Evolutionary conservation across 2,329 filamentous ascomycete genomes (phyloP).

Genomic region (Arthrobotrys entomopaga): DNA sequence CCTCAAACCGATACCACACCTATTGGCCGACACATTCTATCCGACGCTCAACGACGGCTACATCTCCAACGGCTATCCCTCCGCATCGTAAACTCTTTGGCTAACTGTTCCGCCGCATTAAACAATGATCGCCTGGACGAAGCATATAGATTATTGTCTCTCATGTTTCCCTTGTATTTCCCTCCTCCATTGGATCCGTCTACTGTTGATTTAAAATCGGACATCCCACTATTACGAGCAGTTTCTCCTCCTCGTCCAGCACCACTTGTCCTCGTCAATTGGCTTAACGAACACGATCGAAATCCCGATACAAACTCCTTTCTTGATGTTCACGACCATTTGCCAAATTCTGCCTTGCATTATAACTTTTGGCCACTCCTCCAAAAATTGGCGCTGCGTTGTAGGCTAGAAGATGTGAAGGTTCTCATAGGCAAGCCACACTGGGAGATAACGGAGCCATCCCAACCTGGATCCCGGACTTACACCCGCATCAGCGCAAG

Average conservation of each 20-base stretch:
- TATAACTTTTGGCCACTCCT: constrained; percentile 48
- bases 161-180: constrained; percentile 49
- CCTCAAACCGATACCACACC: constrained; percentile 24
- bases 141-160: constrained; percentile 27
- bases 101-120: constrained; percentile 31
- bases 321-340: constrained; percentile 33
- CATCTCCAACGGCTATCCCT: constrained; percentile 41
- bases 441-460: constrained; percentile 34
- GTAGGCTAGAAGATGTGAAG: constrained; percentile 38
- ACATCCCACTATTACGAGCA: constrained; percentile 38
- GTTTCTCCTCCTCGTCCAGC: constrained; percentile 39
- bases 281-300: constrained; percentile 44
- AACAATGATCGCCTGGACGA: constrained; percentile 47
- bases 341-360: constrained; percentile 35
- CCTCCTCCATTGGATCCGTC: constrained; percentile 41
- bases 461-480: constrained; percentile 19
- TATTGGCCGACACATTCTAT: constrained; percentile 46
- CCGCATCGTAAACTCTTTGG: constrained; percentile 36
- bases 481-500: constrained; percentile 15
- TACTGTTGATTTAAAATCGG: constrained; percentile 39
- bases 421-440: constrained; percentile 25
- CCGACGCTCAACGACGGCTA: constrained; percentile 37
- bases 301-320: constrained; percentile 24
- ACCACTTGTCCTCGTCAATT: constrained; percentile 39
- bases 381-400: constrained; percentile 50